A percentile compares a stretch with the other conserved stretches of the same genome.
Conservation (phyloP, 805 yeast genomes). For the Clavispora vitiphila region DNA sequence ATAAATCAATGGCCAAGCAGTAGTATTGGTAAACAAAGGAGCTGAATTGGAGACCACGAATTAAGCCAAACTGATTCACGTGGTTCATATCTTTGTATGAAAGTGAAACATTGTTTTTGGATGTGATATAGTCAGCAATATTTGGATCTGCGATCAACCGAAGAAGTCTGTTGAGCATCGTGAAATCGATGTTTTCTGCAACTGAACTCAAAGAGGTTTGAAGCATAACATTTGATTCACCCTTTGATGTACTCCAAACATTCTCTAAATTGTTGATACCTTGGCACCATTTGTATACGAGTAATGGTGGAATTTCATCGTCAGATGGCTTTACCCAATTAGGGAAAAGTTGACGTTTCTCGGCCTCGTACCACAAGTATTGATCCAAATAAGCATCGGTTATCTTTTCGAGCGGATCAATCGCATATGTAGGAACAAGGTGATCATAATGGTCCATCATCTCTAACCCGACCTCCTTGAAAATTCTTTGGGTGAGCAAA, state of each 20-base stretch:
- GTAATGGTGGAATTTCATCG: constrained; percentile 84
- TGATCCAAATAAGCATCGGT: constrained; percentile 96
- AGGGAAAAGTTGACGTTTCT: constrained; percentile 81
- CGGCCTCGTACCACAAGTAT: constrained; percentile 94
- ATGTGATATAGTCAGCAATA: constrained; percentile 90
- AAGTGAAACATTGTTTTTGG: constrained; percentile 79
- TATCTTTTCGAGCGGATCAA: constrained; percentile 91
- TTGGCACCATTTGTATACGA: constrained; percentile 92
- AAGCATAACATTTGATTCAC: constrained; percentile 79
- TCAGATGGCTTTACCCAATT: constrained; percentile 96
- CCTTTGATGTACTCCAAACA: constrained; percentile 75
- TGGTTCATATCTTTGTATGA: constrained; percentile 94
- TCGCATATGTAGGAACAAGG: constrained; percentile 76
- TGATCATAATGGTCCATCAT: constrained; percentile 90
- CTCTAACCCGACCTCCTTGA: constrained; percentile 80
- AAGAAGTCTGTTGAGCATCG: constrained; percentile 75
- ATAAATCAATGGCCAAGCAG: constrained; percentile 77
- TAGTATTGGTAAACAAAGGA: constrained; percentile 88
- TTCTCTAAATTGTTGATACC: constrained; percentile 74
- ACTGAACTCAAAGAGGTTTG: constrained; percentile 67
- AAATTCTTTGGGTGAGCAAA: constrained; percentile 81
- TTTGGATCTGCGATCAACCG: constrained; percentile 81
- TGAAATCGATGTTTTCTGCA: constrained; percentile 83
- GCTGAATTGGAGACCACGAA: constrained; percentile 87
- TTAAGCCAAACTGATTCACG: constrained; percentile 79